Evolutionary conservation across 257 asterid genomes (phyloP), one percentile per base, ranked within the genome.

Genomic region (Penstemon davidsonii): DNA sequence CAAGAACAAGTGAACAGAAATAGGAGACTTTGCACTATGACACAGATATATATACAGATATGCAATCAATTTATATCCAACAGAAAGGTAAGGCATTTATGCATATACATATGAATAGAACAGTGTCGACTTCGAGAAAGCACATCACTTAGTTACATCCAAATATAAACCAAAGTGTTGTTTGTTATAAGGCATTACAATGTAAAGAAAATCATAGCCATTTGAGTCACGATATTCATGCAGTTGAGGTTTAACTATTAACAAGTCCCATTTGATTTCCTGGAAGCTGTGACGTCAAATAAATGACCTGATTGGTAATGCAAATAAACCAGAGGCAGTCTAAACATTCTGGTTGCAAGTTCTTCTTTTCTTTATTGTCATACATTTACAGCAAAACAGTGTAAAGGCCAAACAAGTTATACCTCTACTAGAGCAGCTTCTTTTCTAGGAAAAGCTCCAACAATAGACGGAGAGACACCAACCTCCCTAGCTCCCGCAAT

Each of bases 381-480:
- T 60, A 64, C 44, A n/a, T 5, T 4, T 15, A 60, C 25, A 33
- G 67, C 59, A 47, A 73, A 56, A 43, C 42, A 54, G 56, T 13
- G 63, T 9, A 69, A 13, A 45, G 52, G 53, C n/a, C 39, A 63
- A 67, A 7, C 5, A 33, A 40, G 40, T 4, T 19, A 12, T 75
- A 93, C 99, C 99, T 90, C 96, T 59, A 90, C 97, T 7, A 93
- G 83, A 66, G 96, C 90, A 79, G 96, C 96, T 72, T 93, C 99
- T 83, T 90, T 93, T 69, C 90, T 76, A 64, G 90, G 85, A 84
- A 93, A 93, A 18, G 99, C 81, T 72, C 99, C 97, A 47, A 90
- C 89, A 46, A 93, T 77, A 42, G 99, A 85, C 60, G 99, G 99
- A 55, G 99, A 93, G 46, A 93, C 78, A 37, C 91, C 96, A 60